Evolutionary conservation across 1,139 yeast genomes (phyloP), one percentile per base, ranked within the genome.

Genomic region (Hyphopichia burtonii): DNA sequence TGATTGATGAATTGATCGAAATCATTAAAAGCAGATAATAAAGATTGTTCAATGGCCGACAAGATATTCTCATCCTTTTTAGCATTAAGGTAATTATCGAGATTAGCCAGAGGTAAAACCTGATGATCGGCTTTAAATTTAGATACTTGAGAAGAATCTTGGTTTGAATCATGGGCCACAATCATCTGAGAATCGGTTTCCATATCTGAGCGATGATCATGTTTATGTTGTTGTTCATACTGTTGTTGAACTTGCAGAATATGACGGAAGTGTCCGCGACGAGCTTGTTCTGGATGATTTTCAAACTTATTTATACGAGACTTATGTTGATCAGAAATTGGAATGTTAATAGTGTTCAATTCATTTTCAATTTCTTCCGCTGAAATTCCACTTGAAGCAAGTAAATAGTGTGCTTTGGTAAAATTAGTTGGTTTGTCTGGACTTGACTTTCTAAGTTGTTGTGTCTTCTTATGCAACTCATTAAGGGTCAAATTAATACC

Each of bases 341-440:
- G 65, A 11, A 63, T 46, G 34, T 60, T 59, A 28, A 69, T 64
- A 11, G 66, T 46, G 39, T 75, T 76, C 49, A 84, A 67, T 41
- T 87, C 91, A 37, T 74, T 72, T 50, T 86, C 91, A 38, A 93
- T 83, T 44, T 89, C 95, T 54, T 89, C 96, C 36, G 95, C 87
- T 44, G 89, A 84, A 42, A 91, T 76, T 0, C 96, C 97, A 56
- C 94, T 86, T 1, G 94, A 87, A 2, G 97, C 96, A 42, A 93
- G 72, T 37, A 91, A 68, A 59, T 91, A 91, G 55, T 90, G 97
- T 0, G 97, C 98, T 54, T 86, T 87, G 2, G 96, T 87, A 57
- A 78, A 86, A 47, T 81, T 78, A 16, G 67, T 52, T 28, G 62
- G 63, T 22, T 55, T 60, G 42, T 59, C 54, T 54, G 9, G 59